These are phyloP conservation scores for Saprolegnia diclina DNA, from an alignment of 352 stramenopile species.

Conservation along the genomic window DNA sequence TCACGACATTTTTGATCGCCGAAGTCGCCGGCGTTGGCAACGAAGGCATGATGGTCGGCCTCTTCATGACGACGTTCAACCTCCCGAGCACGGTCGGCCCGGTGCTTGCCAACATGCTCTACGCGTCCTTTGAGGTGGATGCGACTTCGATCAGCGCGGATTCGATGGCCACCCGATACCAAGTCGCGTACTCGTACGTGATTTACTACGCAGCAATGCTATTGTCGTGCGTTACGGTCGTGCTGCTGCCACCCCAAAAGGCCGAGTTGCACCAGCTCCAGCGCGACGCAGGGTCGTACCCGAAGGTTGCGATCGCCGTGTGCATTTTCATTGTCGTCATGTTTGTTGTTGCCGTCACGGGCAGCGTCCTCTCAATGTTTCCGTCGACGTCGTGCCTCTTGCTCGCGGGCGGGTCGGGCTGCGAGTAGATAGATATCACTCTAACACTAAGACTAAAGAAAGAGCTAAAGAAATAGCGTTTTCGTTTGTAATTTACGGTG, in stretches of 20 bases:
- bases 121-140: background rate
- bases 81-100: background rate
- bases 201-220: conserved; percentile 1
- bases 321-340: conserved; percentile 23
- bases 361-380: conserved; percentile 57
- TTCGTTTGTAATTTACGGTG: too few relatives aligned
- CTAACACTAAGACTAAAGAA: too few relatives aligned
- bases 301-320: background rate
- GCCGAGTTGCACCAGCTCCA: conserved; percentile 6
- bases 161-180: background rate
- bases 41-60: conserved; percentile 21
- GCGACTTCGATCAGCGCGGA: background rate
- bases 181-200: conserved; percentile 11
- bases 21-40: conserved; percentile 42
- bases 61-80: conserved; percentile 25
- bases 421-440: background rate
- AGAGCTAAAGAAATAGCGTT: too few relatives aligned
- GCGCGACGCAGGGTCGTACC: background rate
- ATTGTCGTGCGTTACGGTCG: background rate
- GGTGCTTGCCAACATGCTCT: conserved; percentile 11
- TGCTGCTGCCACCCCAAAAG: conserved; percentile 18
- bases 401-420: conserved; percentile 50
- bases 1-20: conserved; percentile 51
- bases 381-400: conserved; percentile 44
- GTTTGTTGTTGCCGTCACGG: conserved; percentile 45